Evolutionary conservation across 495 filamentous ascomycete genomes (phyloP).

Genomic region (Trichocladium antarcticum): DNA sequence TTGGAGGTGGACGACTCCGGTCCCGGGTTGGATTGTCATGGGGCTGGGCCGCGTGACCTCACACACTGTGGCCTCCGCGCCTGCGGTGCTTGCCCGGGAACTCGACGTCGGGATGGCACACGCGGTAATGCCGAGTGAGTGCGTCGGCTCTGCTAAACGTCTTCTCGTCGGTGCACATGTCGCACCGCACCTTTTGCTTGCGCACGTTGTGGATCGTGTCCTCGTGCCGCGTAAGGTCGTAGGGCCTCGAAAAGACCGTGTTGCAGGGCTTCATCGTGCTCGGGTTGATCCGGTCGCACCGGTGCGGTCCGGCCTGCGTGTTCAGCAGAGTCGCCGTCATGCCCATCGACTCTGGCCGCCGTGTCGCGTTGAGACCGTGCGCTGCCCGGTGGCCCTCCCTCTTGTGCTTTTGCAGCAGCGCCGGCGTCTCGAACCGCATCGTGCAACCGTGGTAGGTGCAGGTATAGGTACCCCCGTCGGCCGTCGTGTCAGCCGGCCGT

Average conservation of each 20-base stretch:
- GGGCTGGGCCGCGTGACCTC: conserved; percentile 8
- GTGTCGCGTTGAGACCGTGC: conserved; percentile 26
- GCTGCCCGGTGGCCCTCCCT: conserved; percentile 77
- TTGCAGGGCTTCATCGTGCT: conserved; percentile 95
- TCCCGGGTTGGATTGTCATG: too few species aligned
- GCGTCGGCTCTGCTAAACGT: conserved; percentile 89
- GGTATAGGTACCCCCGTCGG: conserved; percentile 82
- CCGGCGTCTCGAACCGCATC: conserved; percentile 73
- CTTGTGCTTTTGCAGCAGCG: conserved; percentile 88
- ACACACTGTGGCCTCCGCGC: conserved; percentile 24
- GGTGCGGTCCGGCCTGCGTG: conserved; percentile 25
- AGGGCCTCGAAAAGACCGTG: conserved; percentile 90
- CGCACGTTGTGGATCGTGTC: conserved; percentile 93
- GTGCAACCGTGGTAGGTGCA: conserved; percentile 91
- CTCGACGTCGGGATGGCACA: conserved; percentile 78
- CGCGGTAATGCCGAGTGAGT: conserved; percentile 82
- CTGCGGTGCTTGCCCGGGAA: conserved; percentile 56
- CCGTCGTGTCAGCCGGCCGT: conserved; percentile 51
- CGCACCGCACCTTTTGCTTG: conserved; percentile 92
- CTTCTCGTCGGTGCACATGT: conserved; percentile 93
- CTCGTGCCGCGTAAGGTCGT: conserved; percentile 94
- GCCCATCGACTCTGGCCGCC: conserved; percentile 13
- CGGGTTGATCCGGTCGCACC: conserved; percentile 76
- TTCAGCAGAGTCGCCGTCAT: conserved; percentile 21
- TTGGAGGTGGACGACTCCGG: too few species aligned